These are phyloP conservation scores for Acer yangbiense DNA, from an alignment of 345 rosid genomes.

Conservation along the genomic window DNA sequence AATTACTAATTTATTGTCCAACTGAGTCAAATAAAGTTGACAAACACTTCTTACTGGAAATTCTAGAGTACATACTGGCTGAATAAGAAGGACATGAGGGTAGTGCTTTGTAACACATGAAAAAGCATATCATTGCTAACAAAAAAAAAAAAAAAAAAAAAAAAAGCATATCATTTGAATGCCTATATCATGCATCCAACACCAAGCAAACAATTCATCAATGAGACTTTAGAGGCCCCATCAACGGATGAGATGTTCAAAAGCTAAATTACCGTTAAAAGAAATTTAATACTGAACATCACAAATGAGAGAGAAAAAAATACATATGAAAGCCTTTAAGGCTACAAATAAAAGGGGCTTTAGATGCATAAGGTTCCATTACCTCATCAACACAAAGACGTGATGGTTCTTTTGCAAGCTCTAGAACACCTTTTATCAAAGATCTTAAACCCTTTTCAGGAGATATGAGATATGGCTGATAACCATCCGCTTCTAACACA, in stretches of 20 bases:
- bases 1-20: not conserved
- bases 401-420: slow-evolving; percentile 80
- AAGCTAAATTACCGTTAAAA: not conserved
- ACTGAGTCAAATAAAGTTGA: slow-evolving; percentile 8
- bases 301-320: not conserved
- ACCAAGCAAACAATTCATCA: not conserved
- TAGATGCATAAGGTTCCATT: slow-evolving; percentile 13
- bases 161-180: not conserved
- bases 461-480: slow-evolving; percentile 86
- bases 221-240: not conserved
- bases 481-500: slow-evolving; percentile 85
- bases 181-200: not conserved
- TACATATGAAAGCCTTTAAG: not conserved
- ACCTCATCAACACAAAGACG: slow-evolving; percentile 85
- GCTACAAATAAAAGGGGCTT: not conserved
- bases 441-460: slow-evolving; percentile 86
- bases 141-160: no score
- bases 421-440: slow-evolving; percentile 71
- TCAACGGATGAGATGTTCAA: not conserved
- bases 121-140: not conserved
- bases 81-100: slow-evolving; percentile 7
- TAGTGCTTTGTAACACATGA: slow-evolving; percentile 13
- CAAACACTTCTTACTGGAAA: not conserved
- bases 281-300: not conserved
- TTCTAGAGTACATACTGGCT: not conserved